Conservation (phyloP, 257 asterid species). For the Datura wrightii region DNA sequence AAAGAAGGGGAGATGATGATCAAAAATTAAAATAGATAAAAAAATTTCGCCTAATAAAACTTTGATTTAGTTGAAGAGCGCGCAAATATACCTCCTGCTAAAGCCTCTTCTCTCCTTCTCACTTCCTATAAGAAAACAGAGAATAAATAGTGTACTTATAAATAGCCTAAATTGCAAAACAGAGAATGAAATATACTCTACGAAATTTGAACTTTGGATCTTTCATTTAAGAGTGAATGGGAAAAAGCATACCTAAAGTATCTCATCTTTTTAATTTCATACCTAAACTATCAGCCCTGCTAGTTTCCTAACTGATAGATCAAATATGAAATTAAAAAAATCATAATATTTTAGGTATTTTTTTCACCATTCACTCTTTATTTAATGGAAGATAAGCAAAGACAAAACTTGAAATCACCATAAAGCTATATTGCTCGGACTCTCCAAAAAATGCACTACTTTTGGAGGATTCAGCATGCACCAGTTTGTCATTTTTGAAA, state of each 20-base stretch:
- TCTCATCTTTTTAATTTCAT: too few relatives aligned
- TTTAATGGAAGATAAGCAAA: neutral
- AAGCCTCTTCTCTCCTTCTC: slow-evolving; percentile 78
- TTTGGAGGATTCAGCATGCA: neutral
- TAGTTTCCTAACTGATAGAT: too few relatives aligned
- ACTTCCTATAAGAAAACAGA: slow-evolving; percentile 62
- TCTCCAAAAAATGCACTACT: neutral
- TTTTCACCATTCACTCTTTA: neutral
- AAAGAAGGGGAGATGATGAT: slow-evolving; percentile 18
- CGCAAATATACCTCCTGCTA: slow-evolving; percentile 56
- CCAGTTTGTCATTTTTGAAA: neutral
- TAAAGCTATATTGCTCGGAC: neutral
- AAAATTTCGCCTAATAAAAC: accelerated
- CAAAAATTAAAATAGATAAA: neutral
- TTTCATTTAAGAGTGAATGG: neutral
- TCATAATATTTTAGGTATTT: too few relatives aligned
- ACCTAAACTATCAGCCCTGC: too few relatives aligned
- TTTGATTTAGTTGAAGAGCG: neutral
- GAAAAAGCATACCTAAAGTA: too few relatives aligned
- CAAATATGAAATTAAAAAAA: too few relatives aligned
- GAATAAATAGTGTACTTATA: slow-evolving; percentile 18
- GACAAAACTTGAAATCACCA: neutral
- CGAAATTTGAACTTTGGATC: neutral
- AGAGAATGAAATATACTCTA: neutral
- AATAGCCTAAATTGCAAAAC: slow-evolving; percentile 30